phyloP scores from a whole-genome alignment of 257 asterid species.

The Plectranthus barbatus region DNA sequence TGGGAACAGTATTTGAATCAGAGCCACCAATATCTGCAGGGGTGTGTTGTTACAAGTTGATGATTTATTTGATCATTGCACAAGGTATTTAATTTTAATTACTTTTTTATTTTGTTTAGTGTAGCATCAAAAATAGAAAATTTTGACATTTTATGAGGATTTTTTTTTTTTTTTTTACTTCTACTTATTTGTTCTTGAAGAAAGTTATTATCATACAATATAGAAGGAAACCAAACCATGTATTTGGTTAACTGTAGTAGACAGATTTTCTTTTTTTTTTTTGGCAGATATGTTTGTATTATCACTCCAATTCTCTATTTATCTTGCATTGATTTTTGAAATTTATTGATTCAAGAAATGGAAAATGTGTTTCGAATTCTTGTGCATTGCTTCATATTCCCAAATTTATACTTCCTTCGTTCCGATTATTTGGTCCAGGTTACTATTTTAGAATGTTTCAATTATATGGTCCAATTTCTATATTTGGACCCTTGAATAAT shows the following conservation, averaged over 20 bases:
- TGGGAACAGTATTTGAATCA: conserved; percentile 76
- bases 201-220: conserved; percentile 8
- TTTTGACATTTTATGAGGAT: conserved; percentile 37
- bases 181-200: too few species aligned
- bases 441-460: too few species aligned
- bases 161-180: conserved; percentile 6
- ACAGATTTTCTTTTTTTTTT: conserved; percentile 15
- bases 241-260: conserved; percentile 16
- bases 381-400: too few species aligned
- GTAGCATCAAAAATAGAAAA: conserved; percentile 37
- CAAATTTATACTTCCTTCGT: too few species aligned
- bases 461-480: too few species aligned
- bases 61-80: too few species aligned
- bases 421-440: too few species aligned
- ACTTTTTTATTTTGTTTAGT: conserved; percentile 8
- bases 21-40: conserved; percentile 46
- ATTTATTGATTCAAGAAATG: too few species aligned
- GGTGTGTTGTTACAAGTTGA: conserved; percentile 55
- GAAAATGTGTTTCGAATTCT: too few species aligned
- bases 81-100: conserved; percentile 23
- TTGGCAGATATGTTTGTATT: conserved; percentile 18
- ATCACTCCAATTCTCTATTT: background rate
- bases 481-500: too few species aligned
- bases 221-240: conserved; percentile 15
- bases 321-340: background rate